A percentile compares a stretch with the other conserved stretches of the same genome.
Evolutionary conservation across 2,329 filamentous ascomycete species (phyloP).

Genomic region (Stachybotrys chlorohalonatus): DNA sequence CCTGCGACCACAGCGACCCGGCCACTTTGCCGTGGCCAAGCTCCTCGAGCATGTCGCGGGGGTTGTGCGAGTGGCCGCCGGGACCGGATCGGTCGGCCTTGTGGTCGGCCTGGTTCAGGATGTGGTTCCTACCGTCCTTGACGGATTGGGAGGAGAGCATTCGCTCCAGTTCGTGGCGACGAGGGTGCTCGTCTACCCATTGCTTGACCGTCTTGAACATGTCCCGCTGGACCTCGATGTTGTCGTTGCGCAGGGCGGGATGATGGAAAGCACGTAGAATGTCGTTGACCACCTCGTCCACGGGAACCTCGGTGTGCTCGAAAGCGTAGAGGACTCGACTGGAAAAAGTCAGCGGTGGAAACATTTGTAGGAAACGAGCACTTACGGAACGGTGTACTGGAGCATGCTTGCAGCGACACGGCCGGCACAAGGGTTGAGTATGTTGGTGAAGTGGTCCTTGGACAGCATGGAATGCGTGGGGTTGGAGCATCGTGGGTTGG

Average conservation of each 20-base stretch:
- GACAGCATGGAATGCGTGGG: slow-evolving; percentile 77
- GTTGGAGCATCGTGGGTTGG: slow-evolving; percentile 63
- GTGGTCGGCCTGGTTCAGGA: slow-evolving; percentile 29
- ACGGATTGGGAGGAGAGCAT: slow-evolving; percentile 80
- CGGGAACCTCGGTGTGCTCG: slow-evolving; percentile 76
- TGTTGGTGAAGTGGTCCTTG: slow-evolving; percentile 77
- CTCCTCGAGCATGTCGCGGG: slow-evolving; percentile 30
- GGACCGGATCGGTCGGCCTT: slow-evolving; percentile 8
- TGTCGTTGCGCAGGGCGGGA: slow-evolving; percentile 68
- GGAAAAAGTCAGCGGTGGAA: not conserved
- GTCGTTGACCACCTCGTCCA: slow-evolving; percentile 76
- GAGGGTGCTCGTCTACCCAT: slow-evolving; percentile 66
- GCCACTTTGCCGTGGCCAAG: slow-evolving; percentile 48
- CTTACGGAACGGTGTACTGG: slow-evolving; percentile 75
- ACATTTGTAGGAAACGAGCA: slow-evolving; percentile 5
- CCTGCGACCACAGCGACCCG: slow-evolving; percentile 52
- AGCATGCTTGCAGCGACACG: slow-evolving; percentile 66
- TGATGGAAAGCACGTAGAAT: slow-evolving; percentile 83
- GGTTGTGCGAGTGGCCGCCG: slow-evolving; percentile 31
- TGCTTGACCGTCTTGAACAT: slow-evolving; percentile 83
- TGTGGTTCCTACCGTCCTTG: slow-evolving; percentile 72
- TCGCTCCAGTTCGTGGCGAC: slow-evolving; percentile 59
- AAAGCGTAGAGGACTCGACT: slow-evolving; percentile 82
- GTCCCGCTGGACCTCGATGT: slow-evolving; percentile 68
- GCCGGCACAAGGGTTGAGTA: slow-evolving; percentile 70